Evolutionary conservation across 768 basidiomycete species (phyloP), one percentile per base, ranked within the genome.

Genomic region (Tricholomella constricta): DNA sequence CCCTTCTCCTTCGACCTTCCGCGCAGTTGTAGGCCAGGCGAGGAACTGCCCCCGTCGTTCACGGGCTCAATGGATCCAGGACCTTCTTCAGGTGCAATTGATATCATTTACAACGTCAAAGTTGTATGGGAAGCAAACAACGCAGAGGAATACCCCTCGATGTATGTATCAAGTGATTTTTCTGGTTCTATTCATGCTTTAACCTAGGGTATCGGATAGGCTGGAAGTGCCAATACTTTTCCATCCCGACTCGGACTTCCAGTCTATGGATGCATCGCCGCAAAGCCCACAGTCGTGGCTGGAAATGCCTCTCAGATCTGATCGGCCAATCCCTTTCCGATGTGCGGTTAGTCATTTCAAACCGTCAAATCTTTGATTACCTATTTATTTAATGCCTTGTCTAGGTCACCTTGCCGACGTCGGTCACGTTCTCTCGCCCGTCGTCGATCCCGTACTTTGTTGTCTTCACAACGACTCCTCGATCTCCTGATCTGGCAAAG

Each of bases 361-460:
- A 45, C 12, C 36, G 22, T 17, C 5, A 5, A 15, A 35, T 20
- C 25, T 23, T 15, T 19, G n/a, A 48, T 27, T 54, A 17, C 26
- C 45, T 26, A 29, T 26, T 42, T 34, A 11, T 22, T 37, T 11
- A 29, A 31, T 17, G 9, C n/a, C 29, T 42, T 51, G 23, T 35
- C 36, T 50, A 88, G 88, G 74, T 88, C 19, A 86, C 87, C 47
- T 68, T 89, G 26, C 88, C 88, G 19, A 78, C 77, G 22, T 76
- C 80, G 14, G 73, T 81, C 11, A 78, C 78, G 4, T 88, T 88
- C 69, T 75, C 81, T 59, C 85, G 88, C 25, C 65, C 77, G 22
- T 77, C 76, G 15, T 78, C 78, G n/a, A 79, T 90, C 55, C 81
- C 87, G 11, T 89, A 83, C 61, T 89, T 83, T 60, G 85, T 88